Evolutionary conservation across 2,329 filamentous ascomycete species (phyloP).

Genomic region (Lecanicillium sp.): DNA sequence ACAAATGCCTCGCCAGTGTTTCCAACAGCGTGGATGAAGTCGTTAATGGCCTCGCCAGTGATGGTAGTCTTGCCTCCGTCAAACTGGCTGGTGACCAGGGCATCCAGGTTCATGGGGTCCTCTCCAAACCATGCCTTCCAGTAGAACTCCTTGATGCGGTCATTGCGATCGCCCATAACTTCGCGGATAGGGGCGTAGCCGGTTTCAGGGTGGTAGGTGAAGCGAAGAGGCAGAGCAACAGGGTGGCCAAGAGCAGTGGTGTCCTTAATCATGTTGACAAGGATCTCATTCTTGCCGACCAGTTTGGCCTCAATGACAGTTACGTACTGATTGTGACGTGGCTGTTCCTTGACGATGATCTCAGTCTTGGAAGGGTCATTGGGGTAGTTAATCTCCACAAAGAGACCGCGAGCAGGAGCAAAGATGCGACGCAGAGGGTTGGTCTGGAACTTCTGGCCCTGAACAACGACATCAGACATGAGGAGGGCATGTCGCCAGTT

Average conservation of each 20-base stretch:
- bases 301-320: constrained; percentile 84
- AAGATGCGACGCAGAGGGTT: constrained; percentile 94
- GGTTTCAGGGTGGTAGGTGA: constrained; percentile 89
- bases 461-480: constrained; percentile 85
- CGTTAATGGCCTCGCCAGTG: constrained; percentile 87
- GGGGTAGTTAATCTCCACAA: constrained; percentile 79
- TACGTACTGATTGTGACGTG: constrained; percentile 75
- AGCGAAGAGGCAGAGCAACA: constrained; percentile 76
- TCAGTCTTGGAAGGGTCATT: constrained; percentile 76
- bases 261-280: constrained; percentile 87
- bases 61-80: constrained; percentile 83
- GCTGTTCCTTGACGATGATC: constrained; percentile 82
- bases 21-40: constrained; percentile 98
- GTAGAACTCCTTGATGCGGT: constrained; percentile 99
- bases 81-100: constrained; percentile 78
- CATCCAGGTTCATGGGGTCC: constrained; percentile 75
- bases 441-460: constrained; percentile 93
- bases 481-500: constrained; percentile 96
- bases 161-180: constrained; percentile 92
- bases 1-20: constrained; percentile 98
- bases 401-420: constrained; percentile 74
- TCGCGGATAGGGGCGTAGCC: constrained; percentile 97
- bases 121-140: constrained; percentile 96
- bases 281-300: constrained; percentile 67
- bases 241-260: constrained; percentile 78